These are phyloP conservation scores for Kwoniella dejecticola DNA, from an alignment of 768 basidiomycete species.

Conservation along the genomic window DNA sequence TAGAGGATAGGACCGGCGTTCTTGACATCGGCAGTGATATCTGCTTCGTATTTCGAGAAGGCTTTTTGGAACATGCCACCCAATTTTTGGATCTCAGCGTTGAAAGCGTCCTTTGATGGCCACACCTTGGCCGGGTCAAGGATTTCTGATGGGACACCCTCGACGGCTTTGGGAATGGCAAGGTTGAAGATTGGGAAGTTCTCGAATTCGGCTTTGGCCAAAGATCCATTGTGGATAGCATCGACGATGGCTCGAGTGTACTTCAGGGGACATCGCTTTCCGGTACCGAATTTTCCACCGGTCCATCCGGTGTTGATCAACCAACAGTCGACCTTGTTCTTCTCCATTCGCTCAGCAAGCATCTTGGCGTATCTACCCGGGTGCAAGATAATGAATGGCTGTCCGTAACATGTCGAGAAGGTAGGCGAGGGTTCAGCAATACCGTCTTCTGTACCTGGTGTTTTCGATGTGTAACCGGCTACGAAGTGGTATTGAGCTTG, in stretches of 20 bases:
- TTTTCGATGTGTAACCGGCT: constrained; percentile 89
- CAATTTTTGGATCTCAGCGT: constrained; percentile 81
- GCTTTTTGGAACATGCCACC: constrained; percentile 93
- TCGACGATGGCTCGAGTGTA: constrained; percentile 96
- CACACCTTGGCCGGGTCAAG: constrained; percentile 87
- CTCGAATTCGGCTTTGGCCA: constrained; percentile 84
- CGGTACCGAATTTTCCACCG: constrained; percentile 86
- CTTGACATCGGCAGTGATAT: constrained; percentile 77
- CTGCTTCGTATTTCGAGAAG: constrained; percentile 85
- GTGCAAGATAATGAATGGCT: constrained; percentile 98
- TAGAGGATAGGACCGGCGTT: constrained; percentile 69
- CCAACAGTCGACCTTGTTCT: constrained; percentile 90
- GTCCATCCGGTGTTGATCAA: constrained; percentile 92
- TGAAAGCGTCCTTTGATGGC: constrained; percentile 85
- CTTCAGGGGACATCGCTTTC: constrained; percentile 93
- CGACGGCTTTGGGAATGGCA: constrained; percentile 75
- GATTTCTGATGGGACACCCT: constrained; percentile 86
- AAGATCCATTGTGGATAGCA: constrained; percentile 89
- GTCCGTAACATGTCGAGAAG: constrained; percentile 98
- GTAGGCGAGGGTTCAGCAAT: constrained; percentile 97
- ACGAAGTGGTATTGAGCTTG: constrained; percentile 98
- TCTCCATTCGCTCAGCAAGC: constrained; percentile 91
- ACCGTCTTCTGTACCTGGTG: constrained; percentile 98
- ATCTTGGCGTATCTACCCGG: constrained; percentile 94
- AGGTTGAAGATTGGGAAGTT: constrained; percentile 79